A percentile compares a stretch with the other conserved stretches of the same genome.
Evolutionary conservation across 2,329 filamentous ascomycete genomes (phyloP).

Genomic region (Clonostachys chloroleuca): DNA sequence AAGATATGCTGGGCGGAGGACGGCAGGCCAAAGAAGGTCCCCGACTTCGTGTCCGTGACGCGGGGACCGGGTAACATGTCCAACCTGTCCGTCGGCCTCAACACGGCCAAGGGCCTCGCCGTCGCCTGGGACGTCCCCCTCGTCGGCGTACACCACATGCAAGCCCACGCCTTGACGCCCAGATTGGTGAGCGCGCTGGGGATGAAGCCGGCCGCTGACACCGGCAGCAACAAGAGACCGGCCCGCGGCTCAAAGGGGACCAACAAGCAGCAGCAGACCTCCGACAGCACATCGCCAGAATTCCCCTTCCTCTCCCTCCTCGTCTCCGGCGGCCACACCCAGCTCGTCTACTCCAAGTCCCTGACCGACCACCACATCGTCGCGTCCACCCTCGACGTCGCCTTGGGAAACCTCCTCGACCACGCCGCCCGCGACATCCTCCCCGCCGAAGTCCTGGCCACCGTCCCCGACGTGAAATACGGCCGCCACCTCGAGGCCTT

Average conservation of each 20-base stretch:
- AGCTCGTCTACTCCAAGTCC: slow-evolving; percentile 70
- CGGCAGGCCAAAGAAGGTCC: slow-evolving; percentile 33
- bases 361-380: slow-evolving; percentile 70
- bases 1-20: slow-evolving; percentile 7
- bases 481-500: slow-evolving; percentile 75
- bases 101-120: slow-evolving; percentile 82
- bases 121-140: slow-evolving; percentile 80
- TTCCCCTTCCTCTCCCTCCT: slow-evolving; percentile 89
- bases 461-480: slow-evolving; percentile 67
- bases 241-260: background rate
- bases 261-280: background rate
- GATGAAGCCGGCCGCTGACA: slow-evolving; percentile 10
- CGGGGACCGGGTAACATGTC: slow-evolving; percentile 85
- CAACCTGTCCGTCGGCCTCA: slow-evolving; percentile 73
- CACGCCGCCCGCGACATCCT: slow-evolving; percentile 77
- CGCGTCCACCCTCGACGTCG: slow-evolving; percentile 71
- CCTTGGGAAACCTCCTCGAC: slow-evolving; percentile 87
- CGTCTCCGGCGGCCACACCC: slow-evolving; percentile 87
- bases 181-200: slow-evolving; percentile 65
- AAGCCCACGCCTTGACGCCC: slow-evolving; percentile 88
- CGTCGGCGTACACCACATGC: slow-evolving; percentile 93
- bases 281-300: slow-evolving; percentile 29
- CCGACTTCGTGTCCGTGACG: slow-evolving; percentile 86
- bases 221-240: background rate
- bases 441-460: slow-evolving; percentile 51